Base-by-base conservation (phyloP, 2,329 filamentous ascomycete genomes). In the Sclerotinia spermophila region DNA sequence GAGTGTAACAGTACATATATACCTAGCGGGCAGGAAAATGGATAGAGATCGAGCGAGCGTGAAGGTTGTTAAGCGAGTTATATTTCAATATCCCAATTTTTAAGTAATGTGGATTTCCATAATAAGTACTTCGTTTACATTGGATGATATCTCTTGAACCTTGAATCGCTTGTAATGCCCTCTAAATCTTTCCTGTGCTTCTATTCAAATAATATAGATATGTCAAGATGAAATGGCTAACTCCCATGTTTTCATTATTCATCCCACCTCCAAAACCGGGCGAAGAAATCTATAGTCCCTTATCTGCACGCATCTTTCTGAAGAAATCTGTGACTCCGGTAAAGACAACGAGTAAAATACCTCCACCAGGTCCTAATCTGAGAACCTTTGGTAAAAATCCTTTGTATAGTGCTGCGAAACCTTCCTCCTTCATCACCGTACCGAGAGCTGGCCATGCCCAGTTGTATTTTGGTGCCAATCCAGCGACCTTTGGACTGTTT, bases 321-420 rank as follows among this genome's bases (percentile, higher is more conserved):
- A 97, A 97, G 81, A 96, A 97, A 81, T 97, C 94, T 89, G 93
- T 93, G 71, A 94, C 90, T 69, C 90, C 89, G n/a, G 92, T 94
- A 83, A 92, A 96, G 65, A 96, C 92, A 69, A 95, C 93, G 56
- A 96, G 85, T 71, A 96, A 84, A 77, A 96, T 91, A 76, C 79
- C 79, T 76, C 82, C 81, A 73, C 83, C 91, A 40, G 91, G 91
- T 72, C 90, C 89, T 74, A 91, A 80, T 82, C 92, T 85, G 74
- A 97, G 85, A 48, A 97, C 96, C 88, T 99, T 99, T 76, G 96
- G 96, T 73, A 96, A 79, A 86, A 99, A 99, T 24, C 96, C 96
- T 87, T 98, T 99, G 87, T 99, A 99, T 72, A 99, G 85, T 53
- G 96, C 96, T 62, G 82, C 83, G 80, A 97, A 95, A 7, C 96